These are phyloP conservation scores for Pyrrhoderma noxium DNA, from an alignment of 1,284 basidiomycete species.

Conservation along the genomic window DNA sequence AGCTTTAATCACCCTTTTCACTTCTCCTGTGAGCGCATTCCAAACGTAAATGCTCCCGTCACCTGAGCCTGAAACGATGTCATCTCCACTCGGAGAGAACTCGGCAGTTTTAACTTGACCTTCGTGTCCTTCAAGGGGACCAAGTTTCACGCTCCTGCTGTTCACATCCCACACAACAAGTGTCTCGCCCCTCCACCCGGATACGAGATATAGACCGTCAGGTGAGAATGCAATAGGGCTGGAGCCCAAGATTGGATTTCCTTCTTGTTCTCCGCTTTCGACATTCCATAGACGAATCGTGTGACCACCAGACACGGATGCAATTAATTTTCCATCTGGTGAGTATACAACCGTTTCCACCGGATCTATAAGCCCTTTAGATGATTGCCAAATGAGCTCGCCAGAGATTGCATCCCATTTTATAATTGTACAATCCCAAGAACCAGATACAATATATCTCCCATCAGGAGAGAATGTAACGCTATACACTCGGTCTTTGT, in stretches of 20 bases:
- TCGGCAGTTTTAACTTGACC: constrained; percentile 49
- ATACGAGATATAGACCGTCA: constrained; percentile 54
- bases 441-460: constrained; percentile 15
- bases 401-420: constrained; percentile 18
- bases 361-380: constrained; percentile 10
- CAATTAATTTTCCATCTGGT: constrained; percentile 8
- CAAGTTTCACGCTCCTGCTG: constrained; percentile 8
- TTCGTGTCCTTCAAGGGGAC: constrained; percentile 16
- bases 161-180: constrained; percentile 18
- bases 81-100: constrained; percentile 28
- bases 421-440: constrained; percentile 12
- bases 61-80: constrained; percentile 79
- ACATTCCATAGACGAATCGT: constrained; percentile 13
- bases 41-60: constrained; percentile 86
- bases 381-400: not conserved
- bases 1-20: constrained; percentile 57
- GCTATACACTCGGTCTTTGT: constrained; percentile 9
- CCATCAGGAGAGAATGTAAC: constrained; percentile 18
- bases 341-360: constrained; percentile 15
- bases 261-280: constrained; percentile 6
- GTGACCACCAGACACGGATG: constrained; percentile 15
- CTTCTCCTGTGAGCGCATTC: constrained; percentile 78
- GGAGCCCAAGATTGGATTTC: constrained; percentile 3
- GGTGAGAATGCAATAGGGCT: constrained; percentile 18
- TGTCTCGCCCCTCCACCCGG: constrained; percentile 33